phyloP scores from a whole-genome alignment of 2,329 filamentous ascomycete genomes.

The Arthrobotrys iridis region DNA sequence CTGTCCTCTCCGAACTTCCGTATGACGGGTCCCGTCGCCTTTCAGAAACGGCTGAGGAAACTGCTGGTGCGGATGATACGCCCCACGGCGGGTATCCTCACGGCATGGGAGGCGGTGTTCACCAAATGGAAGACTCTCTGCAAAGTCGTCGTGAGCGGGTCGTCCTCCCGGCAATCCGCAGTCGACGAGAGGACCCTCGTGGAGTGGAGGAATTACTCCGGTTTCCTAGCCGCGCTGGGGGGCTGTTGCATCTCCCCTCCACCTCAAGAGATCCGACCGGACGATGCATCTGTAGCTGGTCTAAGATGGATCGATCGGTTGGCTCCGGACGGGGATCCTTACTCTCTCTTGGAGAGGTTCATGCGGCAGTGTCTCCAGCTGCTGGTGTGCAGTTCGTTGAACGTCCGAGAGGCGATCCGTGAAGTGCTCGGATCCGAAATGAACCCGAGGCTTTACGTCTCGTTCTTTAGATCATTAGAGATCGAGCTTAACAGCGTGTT shows the following conservation, averaged over 20 bases:
- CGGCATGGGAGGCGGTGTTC: slow-evolving; percentile 74
- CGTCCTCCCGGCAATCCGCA: slow-evolving; percentile 60
- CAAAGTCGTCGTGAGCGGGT: slow-evolving; percentile 66
- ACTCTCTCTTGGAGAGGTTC: slow-evolving; percentile 70
- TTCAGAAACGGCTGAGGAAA: slow-evolving; percentile 73
- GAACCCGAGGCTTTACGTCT: slow-evolving; percentile 70
- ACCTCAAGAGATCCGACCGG: slow-evolving; percentile 62
- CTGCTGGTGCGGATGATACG: slow-evolving; percentile 71
- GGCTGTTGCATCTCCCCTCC: slow-evolving; percentile 72
- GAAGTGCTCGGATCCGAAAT: slow-evolving; percentile 74
- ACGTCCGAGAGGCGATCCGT: slow-evolving; percentile 73
- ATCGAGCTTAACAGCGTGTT: slow-evolving; percentile 66
- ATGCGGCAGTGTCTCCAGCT: slow-evolving; percentile 73
- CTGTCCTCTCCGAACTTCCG: slow-evolving; percentile 72
- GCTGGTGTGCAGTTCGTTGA: slow-evolving; percentile 71
- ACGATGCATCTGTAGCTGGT: slow-evolving; percentile 69
- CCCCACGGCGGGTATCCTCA: slow-evolving; percentile 73
- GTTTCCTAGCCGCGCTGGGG: slow-evolving; percentile 74
- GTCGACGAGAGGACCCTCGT: slow-evolving; percentile 69
- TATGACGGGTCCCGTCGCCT: slow-evolving; percentile 75
- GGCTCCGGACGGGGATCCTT: slow-evolving; percentile 70
- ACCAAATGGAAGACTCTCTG: slow-evolving; percentile 73
- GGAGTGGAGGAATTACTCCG: slow-evolving; percentile 76
- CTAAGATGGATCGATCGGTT: slow-evolving; percentile 73
- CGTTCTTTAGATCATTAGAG: slow-evolving; percentile 73